Evolutionary conservation across 2,329 filamentous ascomycete genomes (phyloP), one percentile per base, ranked within the genome.

Genomic region (Aspergillus quadrilineatus): DNA sequence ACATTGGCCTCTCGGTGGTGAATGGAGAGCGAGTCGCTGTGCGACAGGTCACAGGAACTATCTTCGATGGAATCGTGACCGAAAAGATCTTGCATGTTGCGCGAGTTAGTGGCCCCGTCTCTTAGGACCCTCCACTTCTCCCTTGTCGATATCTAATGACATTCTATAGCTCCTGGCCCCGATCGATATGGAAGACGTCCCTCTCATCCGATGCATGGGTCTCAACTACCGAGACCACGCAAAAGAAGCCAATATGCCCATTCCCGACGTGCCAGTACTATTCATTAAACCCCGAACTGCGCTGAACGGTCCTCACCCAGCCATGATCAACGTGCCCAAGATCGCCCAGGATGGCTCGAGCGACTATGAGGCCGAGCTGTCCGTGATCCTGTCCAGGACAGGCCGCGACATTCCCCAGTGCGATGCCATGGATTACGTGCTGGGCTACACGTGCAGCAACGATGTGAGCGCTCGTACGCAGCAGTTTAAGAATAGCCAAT

Each of bases 151-250:
- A 8, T 8, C 34, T 36, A 7, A 36, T 36, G 14, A 36, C 14
- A 14, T 36, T 36, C 1, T 30, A 47, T 30, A 48, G 45, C 29
- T 48, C 7, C 29, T 48, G 0, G 15, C 45, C 8, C 45, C 29
- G 1, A 22, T 48, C 30, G 12, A 10, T 1, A 36, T 26, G 15
- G 37, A 42, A 26, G 53, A 48, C 8, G 29, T 42, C 8, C 37
- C 39, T 4, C 34, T 50, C 17, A 77, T 79, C 48, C 74, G 77
- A 36, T 80, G 77, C 62, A 65, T 80, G 46, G 77, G 78, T 6
- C 71, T 80, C 50, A 80, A 80, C 66, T 79, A 79, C 62, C 66
- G 65, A 36, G 69, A 77, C 61, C 75, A 77, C 53, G 75, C 74
- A 4, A 57, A 61, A 14, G 75, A 78, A 63, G 71, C 71, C 49